phyloP scores from a whole-genome alignment of 148 eudicot genomes.

The Dianthus caryophyllus region DNA sequence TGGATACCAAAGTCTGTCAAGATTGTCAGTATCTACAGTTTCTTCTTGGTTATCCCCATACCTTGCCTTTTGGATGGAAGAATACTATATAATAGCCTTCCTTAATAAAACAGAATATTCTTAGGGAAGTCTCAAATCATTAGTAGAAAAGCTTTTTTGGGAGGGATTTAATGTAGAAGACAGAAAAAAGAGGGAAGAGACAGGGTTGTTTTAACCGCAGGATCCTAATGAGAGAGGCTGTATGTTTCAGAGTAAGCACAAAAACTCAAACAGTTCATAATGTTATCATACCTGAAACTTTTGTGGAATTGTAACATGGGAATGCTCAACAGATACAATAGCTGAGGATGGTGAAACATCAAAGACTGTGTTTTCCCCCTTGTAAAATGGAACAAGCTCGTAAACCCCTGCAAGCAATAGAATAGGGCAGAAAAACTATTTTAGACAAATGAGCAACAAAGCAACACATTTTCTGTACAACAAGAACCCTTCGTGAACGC shows the following conservation, averaged over 20 bases:
- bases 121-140: background rate
- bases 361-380: constrained; percentile 93
- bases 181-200: background rate
- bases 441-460: background rate
- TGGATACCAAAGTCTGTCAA: background rate
- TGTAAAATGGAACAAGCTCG: constrained; percentile 88
- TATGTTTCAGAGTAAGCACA: background rate
- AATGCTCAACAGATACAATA: constrained; percentile 71
- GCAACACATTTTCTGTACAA: background rate
- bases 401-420: constrained; percentile 60
- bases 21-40: background rate
- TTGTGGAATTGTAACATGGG: constrained; percentile 59
- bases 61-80: background rate
- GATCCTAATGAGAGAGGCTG: background rate
- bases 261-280: background rate
- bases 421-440: constrained; percentile 10
- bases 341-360: constrained; percentile 87
- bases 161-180: background rate
- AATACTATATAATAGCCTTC: background rate
- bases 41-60: background rate
- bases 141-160: background rate
- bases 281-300: constrained; percentile 75
- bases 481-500: background rate
- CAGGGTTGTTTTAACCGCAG: background rate
- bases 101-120: background rate